These are phyloP conservation scores for Cytospora chrysosperma DNA, from an alignment of 2,329 filamentous ascomycete species.

Conservation along the genomic window DNA sequence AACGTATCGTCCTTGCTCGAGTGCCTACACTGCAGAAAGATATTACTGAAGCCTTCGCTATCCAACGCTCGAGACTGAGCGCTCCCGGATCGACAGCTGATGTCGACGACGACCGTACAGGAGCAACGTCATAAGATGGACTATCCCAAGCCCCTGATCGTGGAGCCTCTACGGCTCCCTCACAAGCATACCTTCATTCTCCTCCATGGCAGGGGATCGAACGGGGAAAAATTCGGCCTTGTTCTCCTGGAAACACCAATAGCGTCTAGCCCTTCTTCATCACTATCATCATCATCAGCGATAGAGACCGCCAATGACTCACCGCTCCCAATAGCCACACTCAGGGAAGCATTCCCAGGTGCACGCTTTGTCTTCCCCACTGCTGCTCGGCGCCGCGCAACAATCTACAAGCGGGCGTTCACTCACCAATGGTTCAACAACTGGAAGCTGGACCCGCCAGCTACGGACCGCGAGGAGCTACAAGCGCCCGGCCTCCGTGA, in stretches of 20 bases:
- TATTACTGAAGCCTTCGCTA: too few relatives aligned
- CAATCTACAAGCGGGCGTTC: slow-evolving; percentile 37
- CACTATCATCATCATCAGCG: not conserved
- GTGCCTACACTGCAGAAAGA: too few relatives aligned
- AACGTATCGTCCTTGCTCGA: too few relatives aligned
- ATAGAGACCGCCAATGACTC: not conserved
- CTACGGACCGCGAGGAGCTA: slow-evolving; percentile 31
- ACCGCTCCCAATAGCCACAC: slow-evolving; percentile 18
- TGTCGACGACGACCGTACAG: too few relatives aligned
- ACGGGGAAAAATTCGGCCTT: slow-evolving; percentile 39
- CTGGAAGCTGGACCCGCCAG: slow-evolving; percentile 33
- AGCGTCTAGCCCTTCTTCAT: not conserved
- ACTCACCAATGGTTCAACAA: slow-evolving; percentile 49
- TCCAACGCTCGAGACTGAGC: too few relatives aligned
- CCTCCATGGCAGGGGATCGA: slow-evolving; percentile 48
- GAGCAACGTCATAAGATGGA: not conserved
- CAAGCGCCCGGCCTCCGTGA: slow-evolving; percentile 41
- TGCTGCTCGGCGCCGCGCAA: slow-evolving; percentile 41
- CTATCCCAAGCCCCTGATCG: slow-evolving; percentile 25
- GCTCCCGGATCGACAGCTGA: too few relatives aligned
- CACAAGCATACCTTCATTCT: slow-evolving; percentile 47
- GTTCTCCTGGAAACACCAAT: slow-evolving; percentile 34
- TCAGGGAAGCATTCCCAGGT: slow-evolving; percentile 38
- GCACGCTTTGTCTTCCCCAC: slow-evolving; percentile 52
- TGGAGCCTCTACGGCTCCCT: slow-evolving; percentile 10